Percentiles rank a stretch among this genome's conserved stretches.
These are phyloP conservation scores for Debaryomyces udenii DNA, from an alignment of 1,139 yeast species.

Conservation along the genomic window DNA sequence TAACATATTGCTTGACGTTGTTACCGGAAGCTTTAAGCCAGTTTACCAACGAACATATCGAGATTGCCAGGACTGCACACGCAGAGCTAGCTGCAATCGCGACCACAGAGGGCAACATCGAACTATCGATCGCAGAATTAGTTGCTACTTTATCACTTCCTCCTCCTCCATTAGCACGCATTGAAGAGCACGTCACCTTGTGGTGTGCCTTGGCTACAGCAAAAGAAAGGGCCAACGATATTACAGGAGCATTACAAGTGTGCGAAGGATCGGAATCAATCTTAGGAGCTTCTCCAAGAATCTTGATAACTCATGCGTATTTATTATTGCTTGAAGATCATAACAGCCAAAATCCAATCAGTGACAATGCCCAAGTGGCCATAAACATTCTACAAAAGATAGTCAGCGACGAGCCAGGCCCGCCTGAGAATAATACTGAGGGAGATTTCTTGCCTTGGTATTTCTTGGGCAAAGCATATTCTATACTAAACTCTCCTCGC, in stretches of 20 bases:
- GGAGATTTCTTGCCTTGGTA: conserved; percentile 62
- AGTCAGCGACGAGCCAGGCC: conserved; percentile 22
- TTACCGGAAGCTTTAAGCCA: conserved; percentile 34
- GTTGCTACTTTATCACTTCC: conserved; percentile 52
- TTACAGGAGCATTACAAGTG: conserved; percentile 49
- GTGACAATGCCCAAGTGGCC: conserved; percentile 27
- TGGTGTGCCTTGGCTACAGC: conserved; percentile 58
- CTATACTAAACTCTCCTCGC: conserved; percentile 48
- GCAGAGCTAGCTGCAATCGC: conserved; percentile 57
- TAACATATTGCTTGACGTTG: conserved; percentile 46
- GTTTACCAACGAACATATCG: conserved; percentile 36
- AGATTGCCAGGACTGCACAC: conserved; percentile 54
- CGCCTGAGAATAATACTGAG: conserved; percentile 21
- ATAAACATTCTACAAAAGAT: conserved; percentile 40
- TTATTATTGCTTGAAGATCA: conserved; percentile 34
- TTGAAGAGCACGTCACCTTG: conserved; percentile 49
- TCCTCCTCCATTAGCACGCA: conserved; percentile 48
- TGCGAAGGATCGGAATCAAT: conserved; percentile 51
- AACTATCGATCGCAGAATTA: conserved; percentile 49
- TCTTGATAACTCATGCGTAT: conserved; percentile 51
- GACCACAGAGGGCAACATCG: conserved; percentile 53
- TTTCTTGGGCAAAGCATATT: conserved; percentile 57
- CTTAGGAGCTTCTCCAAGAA: conserved; percentile 47
- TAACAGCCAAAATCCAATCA: conserved; percentile 7
- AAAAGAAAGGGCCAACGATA: conserved; percentile 51